A percentile compares a stretch with the other conserved stretches of the same genome.
Conservation (phyloP, 2,329 filamentous ascomycete genomes). For the Fusarium sp. region DNA sequence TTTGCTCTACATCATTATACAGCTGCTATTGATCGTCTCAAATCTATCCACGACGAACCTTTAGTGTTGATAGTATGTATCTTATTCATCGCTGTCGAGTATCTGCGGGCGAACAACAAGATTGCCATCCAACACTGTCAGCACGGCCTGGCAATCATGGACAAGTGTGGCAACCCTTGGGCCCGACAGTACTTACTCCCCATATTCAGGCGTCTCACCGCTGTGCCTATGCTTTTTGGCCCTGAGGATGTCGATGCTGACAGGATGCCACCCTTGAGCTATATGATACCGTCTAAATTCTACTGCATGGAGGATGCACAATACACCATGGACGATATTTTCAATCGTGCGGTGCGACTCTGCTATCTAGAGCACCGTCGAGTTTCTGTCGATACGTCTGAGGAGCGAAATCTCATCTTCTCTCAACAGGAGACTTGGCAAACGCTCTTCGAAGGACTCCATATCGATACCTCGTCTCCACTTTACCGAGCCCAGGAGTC, state of each 20-base stretch:
- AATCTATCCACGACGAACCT: background rate
- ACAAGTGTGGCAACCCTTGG: conserved; percentile 7
- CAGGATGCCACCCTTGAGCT: background rate
- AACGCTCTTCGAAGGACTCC: background rate
- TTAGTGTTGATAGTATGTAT: conserved; percentile 17
- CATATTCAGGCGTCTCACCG: conserved; percentile 16
- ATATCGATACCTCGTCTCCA: background rate
- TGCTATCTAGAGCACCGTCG: conserved; percentile 1
- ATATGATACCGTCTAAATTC: conserved; percentile 6
- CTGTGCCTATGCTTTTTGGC: conserved; percentile 21
- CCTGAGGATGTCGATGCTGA: background rate
- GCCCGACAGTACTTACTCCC: conserved; percentile 13
- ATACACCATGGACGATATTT: conserved; percentile 23
- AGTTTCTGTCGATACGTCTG: background rate
- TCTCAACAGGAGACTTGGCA: background rate
- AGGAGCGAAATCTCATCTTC: background rate
- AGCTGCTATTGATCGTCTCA: conserved; percentile 17
- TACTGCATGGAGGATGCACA: conserved; percentile 12
- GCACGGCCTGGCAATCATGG: conserved; percentile 9
- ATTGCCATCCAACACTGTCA: conserved; percentile 12
- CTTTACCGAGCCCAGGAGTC: background rate
- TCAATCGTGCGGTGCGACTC: conserved; percentile 3
- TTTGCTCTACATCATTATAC: conserved; percentile 27
- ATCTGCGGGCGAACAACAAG: conserved; percentile 2
- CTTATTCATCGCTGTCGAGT: conserved; percentile 25